Evolutionary conservation across 148 eudicot species (phyloP).

Genomic region (Bassia scoparia): DNA sequence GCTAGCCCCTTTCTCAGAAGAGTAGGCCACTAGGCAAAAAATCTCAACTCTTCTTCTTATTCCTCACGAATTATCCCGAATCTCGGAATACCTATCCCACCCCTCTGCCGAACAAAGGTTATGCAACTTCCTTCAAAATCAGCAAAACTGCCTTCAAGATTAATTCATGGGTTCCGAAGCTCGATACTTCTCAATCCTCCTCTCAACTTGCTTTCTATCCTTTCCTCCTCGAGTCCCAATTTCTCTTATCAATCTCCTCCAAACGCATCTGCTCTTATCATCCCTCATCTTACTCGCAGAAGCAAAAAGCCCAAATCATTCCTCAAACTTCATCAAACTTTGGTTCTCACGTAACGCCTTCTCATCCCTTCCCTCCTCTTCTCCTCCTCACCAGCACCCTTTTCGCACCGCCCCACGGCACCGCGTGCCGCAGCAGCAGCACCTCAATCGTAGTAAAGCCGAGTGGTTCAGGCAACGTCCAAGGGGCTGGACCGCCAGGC

Average conservation of each 20-base stretch:
- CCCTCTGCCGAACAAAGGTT: conserved; percentile 55
- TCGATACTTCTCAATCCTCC: conserved; percentile 80
- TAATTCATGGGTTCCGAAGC: conserved; percentile 81
- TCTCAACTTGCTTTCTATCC: conserved; percentile 89
- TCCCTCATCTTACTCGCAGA: conserved; percentile 97
- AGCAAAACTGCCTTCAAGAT: conserved; percentile 87
- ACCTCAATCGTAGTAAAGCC: conserved; percentile 47
- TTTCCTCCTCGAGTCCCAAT: conserved; percentile 88
- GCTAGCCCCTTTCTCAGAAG: conserved; percentile 89
- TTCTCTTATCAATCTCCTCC: conserved; percentile 74
- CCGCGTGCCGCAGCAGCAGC: conserved; percentile 45
- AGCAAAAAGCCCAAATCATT: conserved; percentile 90
- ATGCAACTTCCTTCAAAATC: conserved; percentile 81
- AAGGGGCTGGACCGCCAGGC: conserved; percentile 91
- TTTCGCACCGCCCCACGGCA: too few species aligned
- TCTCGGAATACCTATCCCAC: conserved; percentile 91
- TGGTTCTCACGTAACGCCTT: conserved; percentile 94
- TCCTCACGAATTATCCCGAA: conserved; percentile 89
- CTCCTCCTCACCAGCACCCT: conserved; percentile 63
- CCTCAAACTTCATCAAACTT: conserved; percentile 96
- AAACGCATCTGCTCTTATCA: conserved; percentile 85
- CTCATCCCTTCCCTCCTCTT: conserved; percentile 62
- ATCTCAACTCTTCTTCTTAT: conserved; percentile 89
- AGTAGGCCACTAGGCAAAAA: conserved; percentile 85
- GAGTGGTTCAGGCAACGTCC: conserved; percentile 73